Evolutionary conservation across 2,329 filamentous ascomycete species (phyloP), one percentile per base, ranked within the genome.

Genomic region (Aspergillus pseudoglaucus): DNA sequence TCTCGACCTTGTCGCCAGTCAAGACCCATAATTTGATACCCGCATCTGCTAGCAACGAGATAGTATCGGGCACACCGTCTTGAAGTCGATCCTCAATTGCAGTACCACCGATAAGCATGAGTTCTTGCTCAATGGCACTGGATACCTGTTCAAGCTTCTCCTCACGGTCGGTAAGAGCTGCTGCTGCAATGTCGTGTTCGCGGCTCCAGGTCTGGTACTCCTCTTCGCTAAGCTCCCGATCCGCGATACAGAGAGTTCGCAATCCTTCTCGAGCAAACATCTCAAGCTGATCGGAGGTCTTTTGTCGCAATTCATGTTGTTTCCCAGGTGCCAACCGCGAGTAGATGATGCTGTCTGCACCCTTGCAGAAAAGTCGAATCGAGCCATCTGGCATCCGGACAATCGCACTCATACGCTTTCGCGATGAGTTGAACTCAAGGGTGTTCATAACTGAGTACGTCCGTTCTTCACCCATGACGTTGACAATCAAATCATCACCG

Each of bases 11-110:
- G 77, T 98, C 93, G 54, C 94, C 93, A 14, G 93, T 98, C 55
- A 98, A 75, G 46, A 98, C 93, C 93, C 93, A 98, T 6, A 98
- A 81, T 71, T 98, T 98, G 70, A 98, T 96, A 66, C 94, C 94
- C 46, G 93, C 93, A 61, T 90, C 83, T 25, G 86, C 91, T 45
- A 98, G 82, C 40, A 98, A 74, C 44, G 86, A 87, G 59, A 98
- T 98, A 0, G 93, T 91, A 64, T 97, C 93, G 6, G 93, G 93
- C 3, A 98, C 93, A 50, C 91, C 93, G 59, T 98, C 93, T 70
- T 98, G 93, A 23, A 98, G 78, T 58, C 90, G 84, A 75, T 98
- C 93, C 70, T 98, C 93, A 57, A 98, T 98, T 38, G 93, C 93
- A 15, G 93, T 98, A 41, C 93, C 93, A 52, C 93, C 93, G 18